Base-by-base conservation (phyloP, 805 yeast species). In the Ogataea paradorogensis region DNA sequence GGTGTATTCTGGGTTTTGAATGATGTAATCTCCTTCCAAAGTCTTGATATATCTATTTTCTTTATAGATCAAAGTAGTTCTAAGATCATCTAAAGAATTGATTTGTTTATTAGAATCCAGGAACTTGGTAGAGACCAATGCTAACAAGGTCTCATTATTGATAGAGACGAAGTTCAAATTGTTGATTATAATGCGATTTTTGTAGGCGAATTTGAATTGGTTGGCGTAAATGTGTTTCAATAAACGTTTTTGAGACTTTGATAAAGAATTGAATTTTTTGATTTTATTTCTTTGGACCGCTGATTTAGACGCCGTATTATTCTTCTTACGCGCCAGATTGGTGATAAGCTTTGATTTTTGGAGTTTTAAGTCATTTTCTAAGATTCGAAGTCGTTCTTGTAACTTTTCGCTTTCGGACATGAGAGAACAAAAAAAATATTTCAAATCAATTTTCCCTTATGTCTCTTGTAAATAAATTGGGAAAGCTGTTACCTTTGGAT, bases 401-500 rank as follows among this genome's bases (percentile, higher is more conserved):
- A 53, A 42, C 28, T 33, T 30, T 21, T 48, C 50, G 23, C 42
- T 43, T 33, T 53, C 55, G 18, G 54, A 47, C 51, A 51, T 50
- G 10, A 13, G 7, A 18, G n/a, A n/a, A n/a, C n/a, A 13, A 15
- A 20, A 33, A 33, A 29, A 31, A 22, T 16, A 26, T 15, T 18
- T 18, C 20, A 21, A 18, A 25, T 21, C 31, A 14, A 15, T 21
- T 35, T 9, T 28, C 18, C n/a, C 20, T 18, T 23, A 32, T 32
- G 36, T 27, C 36, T 31, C 29, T 38, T 16, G 36, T 47, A 7
- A 30, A 41, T 9, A 47, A 47, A 1, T 45, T 64, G 3, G 43
- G 45, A 5, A 34, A 66, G 13, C 58, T 80, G 1, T 51, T 82
- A 13, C 87, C 87, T 0, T 57, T 82, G 28, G 88, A 82, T 46